Conservation (phyloP, 2,329 filamentous ascomycete species). For the Colletotrichum spinosum region DNA sequence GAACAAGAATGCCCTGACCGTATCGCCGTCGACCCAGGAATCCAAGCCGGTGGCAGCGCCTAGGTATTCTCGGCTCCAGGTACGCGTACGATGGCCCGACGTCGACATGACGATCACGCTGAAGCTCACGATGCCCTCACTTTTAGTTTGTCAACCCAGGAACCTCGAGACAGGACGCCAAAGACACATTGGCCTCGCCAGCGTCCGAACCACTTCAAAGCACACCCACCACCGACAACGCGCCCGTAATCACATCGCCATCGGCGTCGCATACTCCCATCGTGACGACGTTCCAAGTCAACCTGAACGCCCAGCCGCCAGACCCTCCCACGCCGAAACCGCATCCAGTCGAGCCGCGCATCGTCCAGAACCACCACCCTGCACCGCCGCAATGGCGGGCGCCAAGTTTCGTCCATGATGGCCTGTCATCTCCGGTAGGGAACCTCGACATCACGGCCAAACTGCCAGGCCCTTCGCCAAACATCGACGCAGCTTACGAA, state of each 20-base stretch:
- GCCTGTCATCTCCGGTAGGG: constrained; percentile 8
- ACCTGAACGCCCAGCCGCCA: neutral
- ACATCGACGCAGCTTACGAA: constrained; percentile 42
- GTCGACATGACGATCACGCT: neutral
- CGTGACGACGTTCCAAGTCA: constrained; percentile 9
- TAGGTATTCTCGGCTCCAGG: constrained; percentile 37
- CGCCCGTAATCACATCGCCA: neutral
- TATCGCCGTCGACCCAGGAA: constrained; percentile 37
- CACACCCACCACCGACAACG: neutral
- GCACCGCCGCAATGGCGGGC: constrained; percentile 14
- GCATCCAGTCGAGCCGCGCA: constrained; percentile 18
- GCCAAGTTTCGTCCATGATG: constrained; percentile 18
- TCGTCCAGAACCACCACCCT: constrained; percentile 1
- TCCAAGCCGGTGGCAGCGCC: constrained; percentile 16
- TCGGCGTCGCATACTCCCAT: neutral
- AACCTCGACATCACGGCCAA: constrained; percentile 10
- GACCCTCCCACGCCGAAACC: neutral
- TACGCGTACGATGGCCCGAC: constrained; percentile 6
- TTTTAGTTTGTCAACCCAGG: constrained; percentile 32
- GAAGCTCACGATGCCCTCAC: neutral
- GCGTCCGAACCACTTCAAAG: neutral
- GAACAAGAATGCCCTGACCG: constrained; percentile 59
- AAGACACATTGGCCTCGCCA: neutral
- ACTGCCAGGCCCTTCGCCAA: constrained; percentile 1
- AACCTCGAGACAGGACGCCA: neutral